Evolutionary conservation across 805 yeast genomes (phyloP).

Genomic region (Spathaspora arborariae): DNA sequence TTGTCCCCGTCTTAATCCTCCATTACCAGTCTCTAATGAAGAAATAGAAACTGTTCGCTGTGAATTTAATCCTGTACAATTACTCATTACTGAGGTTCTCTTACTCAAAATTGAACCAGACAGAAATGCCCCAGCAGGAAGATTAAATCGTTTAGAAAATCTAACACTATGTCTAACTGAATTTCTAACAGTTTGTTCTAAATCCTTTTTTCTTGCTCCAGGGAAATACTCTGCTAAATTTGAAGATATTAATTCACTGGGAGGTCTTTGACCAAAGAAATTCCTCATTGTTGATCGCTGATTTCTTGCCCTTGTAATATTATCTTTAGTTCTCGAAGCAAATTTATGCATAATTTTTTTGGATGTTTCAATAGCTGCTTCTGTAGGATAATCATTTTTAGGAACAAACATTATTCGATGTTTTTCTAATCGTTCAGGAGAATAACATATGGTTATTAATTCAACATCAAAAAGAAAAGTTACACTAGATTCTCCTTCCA

Average conservation of each 20-base stretch:
- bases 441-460: slow-evolving; percentile 76
- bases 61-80: slow-evolving; percentile 8
- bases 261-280: slow-evolving; percentile 87
- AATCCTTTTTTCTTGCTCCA: slow-evolving; percentile 62
- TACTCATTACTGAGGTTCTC: slow-evolving; percentile 12
- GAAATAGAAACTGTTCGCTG: slow-evolving; percentile 18
- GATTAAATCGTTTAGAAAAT: slow-evolving; percentile 39
- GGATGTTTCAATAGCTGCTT: slow-evolving; percentile 55
- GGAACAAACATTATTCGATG: slow-evolving; percentile 68
- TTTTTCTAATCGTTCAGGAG: slow-evolving; percentile 66
- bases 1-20: slow-evolving; percentile 11
- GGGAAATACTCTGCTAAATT: slow-evolving; percentile 92
- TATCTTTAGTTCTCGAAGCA: neutral
- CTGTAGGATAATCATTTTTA: slow-evolving; percentile 58
- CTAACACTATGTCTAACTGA: slow-evolving; percentile 78
- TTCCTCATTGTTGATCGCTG: slow-evolving; percentile 30
- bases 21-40: slow-evolving; percentile 13
- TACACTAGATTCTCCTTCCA: slow-evolving; percentile 12
- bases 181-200: slow-evolving; percentile 78
- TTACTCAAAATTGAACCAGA: slow-evolving; percentile 9
- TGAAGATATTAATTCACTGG: slow-evolving; percentile 85
- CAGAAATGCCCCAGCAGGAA: slow-evolving; percentile 14
- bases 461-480: slow-evolving; percentile 70
- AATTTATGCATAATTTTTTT: slow-evolving; percentile 37
- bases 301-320: slow-evolving; percentile 3